Evolutionary conservation across 1,284 basidiomycete genomes (phyloP), one percentile per base, ranked within the genome.

Genomic region (Cyathus pygmaeus): DNA sequence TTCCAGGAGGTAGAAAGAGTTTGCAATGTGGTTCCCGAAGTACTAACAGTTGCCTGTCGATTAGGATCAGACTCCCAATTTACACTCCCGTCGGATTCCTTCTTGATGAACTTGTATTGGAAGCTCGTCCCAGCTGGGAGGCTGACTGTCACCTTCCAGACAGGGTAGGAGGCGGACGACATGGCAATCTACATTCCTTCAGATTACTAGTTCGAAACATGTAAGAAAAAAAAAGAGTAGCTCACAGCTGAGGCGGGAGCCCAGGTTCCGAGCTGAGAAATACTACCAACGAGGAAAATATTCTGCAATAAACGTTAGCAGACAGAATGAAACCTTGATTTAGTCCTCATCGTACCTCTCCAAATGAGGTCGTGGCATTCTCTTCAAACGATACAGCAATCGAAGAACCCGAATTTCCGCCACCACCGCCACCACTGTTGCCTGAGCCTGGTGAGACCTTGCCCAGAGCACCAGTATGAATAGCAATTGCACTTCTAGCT

Each of bases 81-180:
- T n/a, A 79, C 68, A 79, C 79, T 82, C 53, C 87, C 87, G 63
- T 86, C 77, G 2, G 80, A 77, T 62, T 85, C 83, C 69, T 86
- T 87, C 29, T 85, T 76, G 62, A 90, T 85, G 61, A 87, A 89
- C 72, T 89, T 90, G 76, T 86, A 90, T 64, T 86, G 65, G 71
- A 90, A 88, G 1, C 68, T 64, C 0, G 84, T 86, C 55, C 74
- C 79, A 0, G 82, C 77, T 0, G 87, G 85, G 0, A 91, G 65
- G 24, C 72, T 71, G 13, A 89, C 76, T 0, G 84, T 84, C 3
- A 81, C 80, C 2, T 74, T 79, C 89, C 88, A 91, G 1, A 81
- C 74, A 2, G 88, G 87, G 65, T 89, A 89, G n/a, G 73, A 72
- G 2, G 82, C 81, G 4, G 87, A 67, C 1, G 86, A 87, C 9